Evolutionary conservation across 495 filamentous ascomycete genomes (phyloP), one percentile per base, ranked within the genome.

Genomic region (Saxophila tyrrhenica): DNA sequence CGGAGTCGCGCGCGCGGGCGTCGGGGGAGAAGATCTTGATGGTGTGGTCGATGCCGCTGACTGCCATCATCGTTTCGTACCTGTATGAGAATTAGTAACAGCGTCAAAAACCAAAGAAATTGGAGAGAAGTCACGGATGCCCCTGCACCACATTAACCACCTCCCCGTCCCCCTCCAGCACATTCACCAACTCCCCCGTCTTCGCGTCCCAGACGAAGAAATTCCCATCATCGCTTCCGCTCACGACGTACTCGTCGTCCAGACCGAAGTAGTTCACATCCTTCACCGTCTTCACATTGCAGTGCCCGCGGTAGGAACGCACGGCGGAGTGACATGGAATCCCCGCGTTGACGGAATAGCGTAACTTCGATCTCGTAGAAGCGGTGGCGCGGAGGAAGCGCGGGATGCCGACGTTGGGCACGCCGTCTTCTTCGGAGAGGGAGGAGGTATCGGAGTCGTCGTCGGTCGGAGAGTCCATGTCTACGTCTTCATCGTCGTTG

Each of bases 21-120:
- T 87, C 84, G 1, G 82, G 70, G 0, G 79, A 83, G 70, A 87
- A 88, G 22, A 88, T 80, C 57, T 87, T 87, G 69, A 88, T 79
- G 1, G 84, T 87, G 39, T 80, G 77, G 58, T 87, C 84, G 29
- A 88, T 87, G 17, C 84, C 84, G 0, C 80, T 83, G 9, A 78
- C 80, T 1, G 84, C 84, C 25, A 88, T 69, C 44, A 78, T 77
- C 0, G 84, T 83, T 59, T 87, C 84, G 62, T 84, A 84, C n/a
- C n/a, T n/a, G n/a, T n/a, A n/a, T n/a, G n/a, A n/a, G n/a, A n/a
- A n/a, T n/a, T n/a, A n/a, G n/a, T n/a, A n/a, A n/a, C n/a, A n/a
- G n/a, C n/a, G n/a, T n/a, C n/a, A n/a, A n/a, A n/a, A n/a, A n/a
- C n/a, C n/a, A n/a, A n/a, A n/a, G n/a, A n/a, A n/a, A n/a, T n/a